A percentile compares a stretch with the other conserved stretches of the same genome.
Conservation (phyloP, 768 basidiomycete species). For the Suillus americanus region DNA sequence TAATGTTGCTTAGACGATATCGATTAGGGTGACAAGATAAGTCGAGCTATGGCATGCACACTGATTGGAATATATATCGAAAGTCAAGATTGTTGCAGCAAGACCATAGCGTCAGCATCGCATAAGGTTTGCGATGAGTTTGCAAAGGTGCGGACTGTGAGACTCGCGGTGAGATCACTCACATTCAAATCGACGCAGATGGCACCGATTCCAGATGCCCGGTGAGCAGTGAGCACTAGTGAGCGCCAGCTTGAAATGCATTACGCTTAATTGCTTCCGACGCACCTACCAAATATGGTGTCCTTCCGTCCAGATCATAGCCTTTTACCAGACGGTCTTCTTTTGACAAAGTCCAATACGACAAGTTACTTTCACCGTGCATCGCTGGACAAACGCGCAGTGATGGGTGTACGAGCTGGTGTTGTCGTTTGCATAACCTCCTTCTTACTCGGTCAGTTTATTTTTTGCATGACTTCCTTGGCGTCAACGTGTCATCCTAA, state of each 20-base stretch:
- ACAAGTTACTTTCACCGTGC: background rate
- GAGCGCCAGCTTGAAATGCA: background rate
- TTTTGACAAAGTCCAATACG: background rate
- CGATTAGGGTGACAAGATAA: too few relatives aligned
- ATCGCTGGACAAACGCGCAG: conserved; percentile 6
- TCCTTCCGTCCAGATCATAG: background rate
- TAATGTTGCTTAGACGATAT: too few relatives aligned
- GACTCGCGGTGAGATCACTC: background rate
- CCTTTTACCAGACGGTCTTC: background rate
- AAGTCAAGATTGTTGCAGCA: too few relatives aligned
- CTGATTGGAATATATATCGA: too few relatives aligned
- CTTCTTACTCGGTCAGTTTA: conserved; percentile 67
- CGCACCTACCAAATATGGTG: background rate
- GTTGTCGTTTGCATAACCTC: conserved; percentile 77
- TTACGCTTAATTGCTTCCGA: conserved; percentile 1
- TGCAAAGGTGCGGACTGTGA: background rate
- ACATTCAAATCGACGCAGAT: background rate
- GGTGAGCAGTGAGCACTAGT: background rate
- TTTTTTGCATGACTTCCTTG: background rate
- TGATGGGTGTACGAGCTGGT: conserved; percentile 72
- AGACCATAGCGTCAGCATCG: too few relatives aligned
- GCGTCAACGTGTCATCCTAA: background rate
- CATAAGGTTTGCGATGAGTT: too few relatives aligned
- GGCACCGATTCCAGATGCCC: background rate
- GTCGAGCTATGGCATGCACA: too few relatives aligned